Evolutionary conservation across 148 eudicot genomes (phyloP).

Genomic region (Chenopodium suecicum): DNA sequence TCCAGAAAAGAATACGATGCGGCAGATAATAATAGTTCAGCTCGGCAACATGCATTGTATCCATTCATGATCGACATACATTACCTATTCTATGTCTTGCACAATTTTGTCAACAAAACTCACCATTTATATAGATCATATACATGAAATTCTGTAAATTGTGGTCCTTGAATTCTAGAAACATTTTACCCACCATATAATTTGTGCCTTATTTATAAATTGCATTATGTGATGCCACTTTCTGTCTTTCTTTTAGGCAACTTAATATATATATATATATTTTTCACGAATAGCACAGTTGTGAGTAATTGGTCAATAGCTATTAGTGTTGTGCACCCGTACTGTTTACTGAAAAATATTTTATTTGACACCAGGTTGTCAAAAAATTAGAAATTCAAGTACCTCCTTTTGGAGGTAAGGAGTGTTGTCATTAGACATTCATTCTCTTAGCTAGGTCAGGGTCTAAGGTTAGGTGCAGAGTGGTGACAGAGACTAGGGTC

Average conservation of each 20-base stretch:
- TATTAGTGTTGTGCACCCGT: not conserved
- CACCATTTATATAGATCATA: not conserved
- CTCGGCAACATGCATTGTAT: slow-evolving; percentile 61
- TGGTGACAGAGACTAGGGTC: too few relatives aligned
- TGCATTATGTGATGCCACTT: not conserved
- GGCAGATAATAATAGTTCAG: slow-evolving; percentile 31
- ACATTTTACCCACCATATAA: not conserved
- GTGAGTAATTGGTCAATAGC: not conserved
- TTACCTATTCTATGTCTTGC: not conserved
- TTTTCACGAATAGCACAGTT: not conserved
- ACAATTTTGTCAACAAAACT: not conserved
- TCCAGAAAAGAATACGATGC: slow-evolving; percentile 30
- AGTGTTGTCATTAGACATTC: too few relatives aligned
- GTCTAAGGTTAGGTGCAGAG: too few relatives aligned
- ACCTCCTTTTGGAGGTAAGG: too few relatives aligned
- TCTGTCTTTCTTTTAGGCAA: not conserved
- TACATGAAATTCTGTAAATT: not conserved
- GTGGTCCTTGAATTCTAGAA: not conserved
- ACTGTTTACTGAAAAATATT: not conserved
- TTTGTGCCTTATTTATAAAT: not conserved
- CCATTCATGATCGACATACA: slow-evolving; percentile 35
- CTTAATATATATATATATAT: not conserved
- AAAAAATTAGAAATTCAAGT: too few relatives aligned
- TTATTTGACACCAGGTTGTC: too few relatives aligned
- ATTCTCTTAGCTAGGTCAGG: too few relatives aligned